Percentiles rank a stretch among this genome's conserved stretches.
These are phyloP conservation scores for Xerocomus potaroensis DNA, from an alignment of 768 basidiomycete species.

Conservation along the genomic window DNA sequence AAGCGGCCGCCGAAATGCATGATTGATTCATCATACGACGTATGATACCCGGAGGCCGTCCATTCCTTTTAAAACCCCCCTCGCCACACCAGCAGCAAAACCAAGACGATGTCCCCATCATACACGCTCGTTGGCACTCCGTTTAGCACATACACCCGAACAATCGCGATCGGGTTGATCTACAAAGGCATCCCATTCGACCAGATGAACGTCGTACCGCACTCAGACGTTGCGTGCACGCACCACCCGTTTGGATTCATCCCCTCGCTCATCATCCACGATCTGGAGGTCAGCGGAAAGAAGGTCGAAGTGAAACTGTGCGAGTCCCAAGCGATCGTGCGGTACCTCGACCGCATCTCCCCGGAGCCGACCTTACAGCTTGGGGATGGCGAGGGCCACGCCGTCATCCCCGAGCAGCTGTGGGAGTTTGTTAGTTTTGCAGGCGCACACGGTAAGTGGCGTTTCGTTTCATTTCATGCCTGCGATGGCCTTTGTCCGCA, in stretches of 20 bases:
- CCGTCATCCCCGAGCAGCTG: constrained; percentile 27
- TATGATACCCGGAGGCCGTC: no score
- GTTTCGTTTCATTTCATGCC: no score
- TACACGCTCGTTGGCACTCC: constrained; percentile 31
- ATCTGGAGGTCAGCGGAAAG: constrained; percentile 16
- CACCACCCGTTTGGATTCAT: constrained; percentile 31
- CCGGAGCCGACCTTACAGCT: constrained; percentile 27
- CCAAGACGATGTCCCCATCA: no score
- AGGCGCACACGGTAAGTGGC: constrained; percentile 19
- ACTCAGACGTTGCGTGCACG: constrained; percentile 27
- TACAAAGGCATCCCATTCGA: constrained; percentile 27
- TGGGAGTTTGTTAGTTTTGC: constrained; percentile 32
- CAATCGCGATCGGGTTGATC: constrained; percentile 28
- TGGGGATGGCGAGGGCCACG: constrained; percentile 16
- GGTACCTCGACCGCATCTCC: constrained; percentile 27
- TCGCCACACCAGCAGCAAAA: no score
- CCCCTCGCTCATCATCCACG: constrained; percentile 29
- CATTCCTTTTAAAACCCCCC: no score
- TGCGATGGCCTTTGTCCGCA: no score
- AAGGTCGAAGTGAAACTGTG: constrained; percentile 23
- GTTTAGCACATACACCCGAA: constrained; percentile 31
- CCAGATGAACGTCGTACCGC: constrained; percentile 23
- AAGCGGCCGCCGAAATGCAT: no score
- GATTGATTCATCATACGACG: no score
- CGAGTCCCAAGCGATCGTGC: constrained; percentile 28